phyloP scores from a whole-genome alignment of 768 basidiomycete species.

The Melanogaster broomeanus region DNA sequence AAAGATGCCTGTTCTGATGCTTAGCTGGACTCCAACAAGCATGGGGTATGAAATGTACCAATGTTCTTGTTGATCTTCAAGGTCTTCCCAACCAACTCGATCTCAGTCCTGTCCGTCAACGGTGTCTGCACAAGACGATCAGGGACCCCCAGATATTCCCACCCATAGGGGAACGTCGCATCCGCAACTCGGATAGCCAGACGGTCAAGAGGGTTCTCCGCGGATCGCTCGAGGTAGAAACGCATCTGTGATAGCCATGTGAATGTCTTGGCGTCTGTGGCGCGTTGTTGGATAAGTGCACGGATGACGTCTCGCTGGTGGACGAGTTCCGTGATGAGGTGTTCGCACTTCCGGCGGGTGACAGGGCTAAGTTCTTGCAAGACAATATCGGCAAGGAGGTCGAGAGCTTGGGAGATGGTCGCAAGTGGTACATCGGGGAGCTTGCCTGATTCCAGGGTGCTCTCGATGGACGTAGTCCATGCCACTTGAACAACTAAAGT shows the following conservation, averaged over 20 bases:
- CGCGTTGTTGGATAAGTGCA: conserved; percentile 64
- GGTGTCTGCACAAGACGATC: conserved; percentile 98
- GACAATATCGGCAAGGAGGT: conserved; percentile 96
- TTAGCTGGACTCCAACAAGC: conserved; percentile 2
- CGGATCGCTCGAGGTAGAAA: conserved; percentile 79
- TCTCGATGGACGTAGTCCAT: conserved; percentile 88
- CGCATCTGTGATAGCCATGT: conserved; percentile 99
- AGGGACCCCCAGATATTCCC: conserved; percentile 97
- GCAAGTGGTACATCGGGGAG: conserved; percentile 67
- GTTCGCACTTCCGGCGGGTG: conserved; percentile 95
- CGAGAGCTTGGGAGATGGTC: conserved; percentile 79
- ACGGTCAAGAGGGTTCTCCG: conserved; percentile 79
- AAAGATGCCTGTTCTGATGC: conserved; percentile 71
- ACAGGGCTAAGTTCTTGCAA: conserved; percentile 85
- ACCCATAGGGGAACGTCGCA: conserved; percentile 94
- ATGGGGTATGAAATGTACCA: conserved; percentile 44
- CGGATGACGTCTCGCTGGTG: conserved; percentile 97
- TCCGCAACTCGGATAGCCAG: conserved; percentile 85
- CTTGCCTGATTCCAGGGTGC: conserved; percentile 55
- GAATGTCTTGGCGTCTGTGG: conserved; percentile 71
- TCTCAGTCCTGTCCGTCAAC: conserved; percentile 90
- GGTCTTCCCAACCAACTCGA: conserved; percentile 93
- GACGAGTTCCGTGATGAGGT: conserved; percentile 97
- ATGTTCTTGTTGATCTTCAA: conserved; percentile 94
- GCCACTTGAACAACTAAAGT: conserved; percentile 93